Percentiles rank a stretch among this genome's conserved stretches.
Evolutionary conservation across 331 rosid species (phyloP).

Genomic region (Pyrus hybrid): DNA sequence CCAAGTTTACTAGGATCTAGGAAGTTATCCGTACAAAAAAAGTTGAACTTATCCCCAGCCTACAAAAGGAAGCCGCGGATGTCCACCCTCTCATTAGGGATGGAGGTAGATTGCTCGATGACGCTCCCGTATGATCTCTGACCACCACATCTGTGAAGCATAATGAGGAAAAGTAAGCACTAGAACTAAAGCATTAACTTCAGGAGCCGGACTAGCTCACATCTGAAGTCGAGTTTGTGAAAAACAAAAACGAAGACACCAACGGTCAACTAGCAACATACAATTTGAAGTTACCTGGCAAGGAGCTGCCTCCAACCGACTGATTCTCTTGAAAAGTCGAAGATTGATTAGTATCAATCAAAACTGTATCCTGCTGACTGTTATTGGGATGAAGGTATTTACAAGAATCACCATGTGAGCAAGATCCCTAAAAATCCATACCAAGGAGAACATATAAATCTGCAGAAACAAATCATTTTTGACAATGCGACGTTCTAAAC

Average conservation of each 20-base stretch:
- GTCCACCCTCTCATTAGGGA: conserved; percentile 60
- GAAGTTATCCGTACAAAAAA: neutral
- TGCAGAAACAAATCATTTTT: neutral
- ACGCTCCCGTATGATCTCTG: conserved; percentile 31
- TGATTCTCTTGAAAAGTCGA: conserved; percentile 22
- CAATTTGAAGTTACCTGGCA: conserved; percentile 20
- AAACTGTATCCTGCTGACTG: conserved; percentile 24
- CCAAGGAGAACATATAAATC: neutral
- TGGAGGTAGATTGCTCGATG: conserved; percentile 69
- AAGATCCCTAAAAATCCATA: conserved; percentile 20
- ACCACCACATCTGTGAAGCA: conserved; percentile 36
- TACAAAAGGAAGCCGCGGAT: conserved; percentile 43
- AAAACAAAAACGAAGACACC: neutral
- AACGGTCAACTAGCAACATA: neutral
- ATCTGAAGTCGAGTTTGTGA: neutral
- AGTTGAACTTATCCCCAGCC: conserved; percentile 57
- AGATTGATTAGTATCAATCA: conserved; percentile 14
- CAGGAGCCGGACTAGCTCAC: neutral
- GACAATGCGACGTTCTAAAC: neutral
- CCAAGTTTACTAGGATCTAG: neutral
- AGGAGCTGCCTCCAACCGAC: conserved; percentile 12
- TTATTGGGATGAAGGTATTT: conserved; percentile 40
- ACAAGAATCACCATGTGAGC: conserved; percentile 49
- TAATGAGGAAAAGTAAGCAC: neutral
- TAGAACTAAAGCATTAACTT: neutral